A percentile compares a stretch with the other conserved stretches of the same genome.
Evolutionary conservation across 495 filamentous ascomycete genomes (phyloP).

Genomic region (Annulohypoxylon bovei): DNA sequence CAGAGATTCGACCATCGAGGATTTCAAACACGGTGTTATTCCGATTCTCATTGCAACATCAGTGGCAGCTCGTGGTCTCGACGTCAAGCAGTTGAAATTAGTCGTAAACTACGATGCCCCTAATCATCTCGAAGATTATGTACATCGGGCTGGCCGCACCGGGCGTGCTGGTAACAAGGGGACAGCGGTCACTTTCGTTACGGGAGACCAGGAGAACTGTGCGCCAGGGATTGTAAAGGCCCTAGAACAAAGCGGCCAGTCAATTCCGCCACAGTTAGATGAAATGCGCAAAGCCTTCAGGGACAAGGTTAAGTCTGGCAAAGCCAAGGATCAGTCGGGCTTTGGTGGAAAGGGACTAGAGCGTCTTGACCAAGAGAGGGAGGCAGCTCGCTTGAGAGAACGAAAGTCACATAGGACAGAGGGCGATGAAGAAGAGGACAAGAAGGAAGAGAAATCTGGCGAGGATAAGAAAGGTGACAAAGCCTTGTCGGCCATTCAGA

Average conservation of each 20-base stretch:
- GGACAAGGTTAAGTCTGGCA: conserved; percentile 91
- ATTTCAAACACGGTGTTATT: conserved; percentile 92
- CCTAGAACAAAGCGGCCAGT: conserved; percentile 87
- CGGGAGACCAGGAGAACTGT: conserved; percentile 89
- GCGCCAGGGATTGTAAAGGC: conserved; percentile 92
- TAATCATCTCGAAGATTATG: conserved; percentile 97
- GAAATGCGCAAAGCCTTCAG: conserved; percentile 73
- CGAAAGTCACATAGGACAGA: conserved; percentile 90
- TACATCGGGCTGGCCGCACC: conserved; percentile 93
- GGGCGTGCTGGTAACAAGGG: conserved; percentile 95
- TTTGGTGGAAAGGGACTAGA: conserved; percentile 97
- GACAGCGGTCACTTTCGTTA: conserved; percentile 94
- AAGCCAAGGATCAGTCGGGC: conserved; percentile 86
- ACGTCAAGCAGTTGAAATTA: conserved; percentile 95
- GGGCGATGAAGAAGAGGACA: conserved; percentile 86
- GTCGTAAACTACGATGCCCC: conserved; percentile 98
- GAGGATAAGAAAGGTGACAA: conserved; percentile 69
- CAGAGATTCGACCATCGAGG: conserved; percentile 90
- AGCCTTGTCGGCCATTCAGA: conserved; percentile 70
- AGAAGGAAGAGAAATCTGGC: conserved; percentile 73
- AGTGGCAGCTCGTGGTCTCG: conserved; percentile 92
- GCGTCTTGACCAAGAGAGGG: conserved; percentile 87
- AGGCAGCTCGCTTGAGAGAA: conserved; percentile 82
- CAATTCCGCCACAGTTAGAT: conserved; percentile 72
- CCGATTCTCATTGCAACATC: conserved; percentile 95